These are phyloP conservation scores for Theobroma cacao DNA, from an alignment of 345 rosid species.

Conservation along the genomic window DNA sequence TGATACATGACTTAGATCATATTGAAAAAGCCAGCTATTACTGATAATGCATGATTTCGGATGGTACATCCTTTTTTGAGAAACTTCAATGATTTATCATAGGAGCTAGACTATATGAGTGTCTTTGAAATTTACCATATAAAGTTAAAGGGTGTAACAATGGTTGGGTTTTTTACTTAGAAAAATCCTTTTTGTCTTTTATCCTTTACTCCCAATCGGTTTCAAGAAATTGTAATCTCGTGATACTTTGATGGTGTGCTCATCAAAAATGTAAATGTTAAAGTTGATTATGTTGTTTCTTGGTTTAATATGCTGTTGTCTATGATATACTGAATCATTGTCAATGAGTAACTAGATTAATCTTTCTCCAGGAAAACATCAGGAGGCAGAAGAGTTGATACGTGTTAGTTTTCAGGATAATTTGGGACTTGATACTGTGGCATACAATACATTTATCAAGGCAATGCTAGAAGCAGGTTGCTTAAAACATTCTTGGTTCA, in stretches of 20 bases:
- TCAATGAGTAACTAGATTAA: slow-evolving; percentile 13
- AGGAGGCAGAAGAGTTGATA: slow-evolving; percentile 58
- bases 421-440: slow-evolving; percentile 70
- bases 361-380: slow-evolving; percentile 57
- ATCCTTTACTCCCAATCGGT: neutral
- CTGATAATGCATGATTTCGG: neutral
- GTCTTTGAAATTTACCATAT: neutral
- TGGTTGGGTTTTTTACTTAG: neutral
- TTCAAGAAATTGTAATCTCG: neutral
- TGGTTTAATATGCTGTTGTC: slow-evolving; percentile 7
- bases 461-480: slow-evolving; percentile 87
- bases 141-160: neutral
- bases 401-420: slow-evolving; percentile 34
- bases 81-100: neutral
- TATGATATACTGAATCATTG: neutral
- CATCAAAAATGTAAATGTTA: neutral
- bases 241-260: neutral
- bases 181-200: neutral
- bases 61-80: neutral
- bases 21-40: neutral
- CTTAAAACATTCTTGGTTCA: slow-evolving; percentile 2
- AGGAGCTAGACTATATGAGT: neutral
- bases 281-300: neutral
- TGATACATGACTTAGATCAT: neutral
- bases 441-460: slow-evolving; percentile 80